Evolutionary conservation across 23 red algal species (phyloP).

Genomic region (Gracilaria domingensis): DNA sequence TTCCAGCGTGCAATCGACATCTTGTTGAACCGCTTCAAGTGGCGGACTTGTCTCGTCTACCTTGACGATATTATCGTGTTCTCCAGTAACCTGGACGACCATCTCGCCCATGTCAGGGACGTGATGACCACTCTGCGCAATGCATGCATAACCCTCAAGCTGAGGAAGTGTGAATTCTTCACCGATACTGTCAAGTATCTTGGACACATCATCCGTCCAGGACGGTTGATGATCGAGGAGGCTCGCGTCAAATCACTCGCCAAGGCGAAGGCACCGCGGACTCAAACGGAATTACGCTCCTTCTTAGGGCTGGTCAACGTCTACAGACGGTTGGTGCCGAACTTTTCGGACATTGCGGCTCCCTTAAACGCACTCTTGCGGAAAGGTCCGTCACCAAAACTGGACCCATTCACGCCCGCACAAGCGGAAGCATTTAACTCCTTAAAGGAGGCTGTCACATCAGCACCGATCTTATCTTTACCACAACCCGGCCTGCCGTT

Average conservation of each 20-base stretch:
- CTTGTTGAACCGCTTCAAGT: constrained; percentile 21
- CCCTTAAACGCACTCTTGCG: constrained; percentile 13
- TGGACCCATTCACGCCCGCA: not conserved
- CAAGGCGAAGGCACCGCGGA: constrained; percentile 28
- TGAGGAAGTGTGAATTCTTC: constrained; percentile 57
- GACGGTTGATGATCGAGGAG: constrained; percentile 34
- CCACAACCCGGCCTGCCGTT: constrained; percentile 2
- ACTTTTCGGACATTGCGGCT: constrained; percentile 31
- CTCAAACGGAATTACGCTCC: constrained; percentile 31
- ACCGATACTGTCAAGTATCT: constrained; percentile 18
- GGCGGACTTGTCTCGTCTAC: constrained; percentile 27
- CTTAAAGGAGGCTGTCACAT: constrained; percentile 10
- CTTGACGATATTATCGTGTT: constrained; percentile 63
- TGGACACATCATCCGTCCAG: constrained; percentile 52
- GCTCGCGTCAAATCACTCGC: not conserved
- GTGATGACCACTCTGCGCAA: constrained; percentile 22
- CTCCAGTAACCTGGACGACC: constrained; percentile 14
- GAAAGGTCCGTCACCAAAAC: constrained; percentile 14
- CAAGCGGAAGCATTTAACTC: not conserved
- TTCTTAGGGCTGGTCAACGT: constrained; percentile 44
- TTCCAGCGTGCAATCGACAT: constrained; percentile 61
- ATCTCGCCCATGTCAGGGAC: constrained; percentile 43
- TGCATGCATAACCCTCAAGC: constrained; percentile 43
- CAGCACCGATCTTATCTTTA: constrained; percentile 22
- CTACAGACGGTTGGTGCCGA: constrained; percentile 48